Evolutionary conservation across 1,139 yeast genomes (phyloP), one percentile per base, ranked within the genome.

Genomic region (Scheffersomyces illinoinensis): DNA sequence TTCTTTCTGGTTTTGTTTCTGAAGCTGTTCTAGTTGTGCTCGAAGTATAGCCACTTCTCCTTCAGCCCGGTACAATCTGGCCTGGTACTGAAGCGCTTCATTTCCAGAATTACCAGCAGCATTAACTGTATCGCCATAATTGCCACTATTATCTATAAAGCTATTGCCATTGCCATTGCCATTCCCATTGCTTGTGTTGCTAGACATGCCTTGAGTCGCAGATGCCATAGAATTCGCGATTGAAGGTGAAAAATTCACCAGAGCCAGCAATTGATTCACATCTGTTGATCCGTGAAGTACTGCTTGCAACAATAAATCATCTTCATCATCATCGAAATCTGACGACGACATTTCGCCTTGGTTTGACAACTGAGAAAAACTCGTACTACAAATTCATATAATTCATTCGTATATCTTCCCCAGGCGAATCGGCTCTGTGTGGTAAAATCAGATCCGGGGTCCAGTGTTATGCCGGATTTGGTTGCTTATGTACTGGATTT

Each of bases 31-130:
- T 54, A 91, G 73, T 66, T 89, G 91, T 20, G 89, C 86, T 59
- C 93, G 76, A 24, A 92, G 77, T 49, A 91, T 87, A 12, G 96
- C 87, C 43, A 90, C 86, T 67, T 92, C 97, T 3, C 97, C 97
- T 63, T 83, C 88, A 0, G 92, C 88, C 50, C 78, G 76, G 61
- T 78, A 78, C 14, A 86, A 64, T 50, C 67, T 70, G 10, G 70
- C 63, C 57, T 70, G 71, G 43, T 33, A 12, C 43, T 33, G 43
- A 33, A 33, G 12, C 7, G 43, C 12, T 33, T 17, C 43, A 33
- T 33, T 47, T n/a, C 54, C 21, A 19, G 19, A 39, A 17, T 51
- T 24, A 17, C 54, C 23, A 18, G 23, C 5, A 39, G 49, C 39
- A 48, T 14, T 21, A 17, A 47, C 17, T 24, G 14, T 12, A 10